phyloP scores from a whole-genome alignment of 768 basidiomycete genomes.

The Collybia nuda region DNA sequence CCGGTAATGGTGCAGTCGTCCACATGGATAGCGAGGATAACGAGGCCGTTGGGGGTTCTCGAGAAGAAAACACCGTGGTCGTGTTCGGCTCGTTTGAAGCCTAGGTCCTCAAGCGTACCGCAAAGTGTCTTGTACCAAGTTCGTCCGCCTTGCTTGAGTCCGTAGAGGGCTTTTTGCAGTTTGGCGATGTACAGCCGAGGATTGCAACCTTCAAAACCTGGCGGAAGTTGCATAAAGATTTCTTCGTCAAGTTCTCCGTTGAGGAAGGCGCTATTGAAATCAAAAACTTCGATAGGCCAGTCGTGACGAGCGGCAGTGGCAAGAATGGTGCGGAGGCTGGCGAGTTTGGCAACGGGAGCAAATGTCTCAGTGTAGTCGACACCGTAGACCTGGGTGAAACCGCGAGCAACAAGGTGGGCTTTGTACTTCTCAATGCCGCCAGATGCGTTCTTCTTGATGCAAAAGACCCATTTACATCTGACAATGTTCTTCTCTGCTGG shows the following conservation, averaged over 20 bases:
- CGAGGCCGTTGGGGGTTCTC: background rate
- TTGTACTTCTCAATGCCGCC: slow-evolving; percentile 30
- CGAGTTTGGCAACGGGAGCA: slow-evolving; percentile 16
- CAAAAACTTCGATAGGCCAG: slow-evolving; percentile 15
- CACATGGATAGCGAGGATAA: slow-evolving; percentile 22
- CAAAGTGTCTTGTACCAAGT: slow-evolving; percentile 16
- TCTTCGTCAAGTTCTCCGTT: slow-evolving; percentile 21
- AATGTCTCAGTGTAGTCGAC: slow-evolving; percentile 28
- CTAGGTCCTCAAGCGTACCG: slow-evolving; percentile 8
- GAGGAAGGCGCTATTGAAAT: slow-evolving; percentile 21
- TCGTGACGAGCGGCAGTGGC: slow-evolving; percentile 17
- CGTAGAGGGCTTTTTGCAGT: slow-evolving; percentile 8
- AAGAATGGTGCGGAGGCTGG: slow-evolving; percentile 18
- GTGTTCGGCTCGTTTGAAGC: slow-evolving; percentile 16
- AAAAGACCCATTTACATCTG: slow-evolving; percentile 11
- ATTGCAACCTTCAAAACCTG: slow-evolving; percentile 2
- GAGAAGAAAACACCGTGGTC: slow-evolving; percentile 18
- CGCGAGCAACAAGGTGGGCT: slow-evolving; percentile 22
- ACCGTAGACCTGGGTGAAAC: slow-evolving; percentile 33
- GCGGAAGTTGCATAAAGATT: slow-evolving; percentile 22
- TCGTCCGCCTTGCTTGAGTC: slow-evolving; percentile 16
- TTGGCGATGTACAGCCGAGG: slow-evolving; percentile 6
- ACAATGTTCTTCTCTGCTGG: slow-evolving; percentile 16
- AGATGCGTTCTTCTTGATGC: slow-evolving; percentile 15
- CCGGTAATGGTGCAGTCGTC: slow-evolving; percentile 23